Evolutionary conservation across 225 moss, liverwort and hornwort species (phyloP).

Genomic region (Pseudoscleropodium purum): DNA sequence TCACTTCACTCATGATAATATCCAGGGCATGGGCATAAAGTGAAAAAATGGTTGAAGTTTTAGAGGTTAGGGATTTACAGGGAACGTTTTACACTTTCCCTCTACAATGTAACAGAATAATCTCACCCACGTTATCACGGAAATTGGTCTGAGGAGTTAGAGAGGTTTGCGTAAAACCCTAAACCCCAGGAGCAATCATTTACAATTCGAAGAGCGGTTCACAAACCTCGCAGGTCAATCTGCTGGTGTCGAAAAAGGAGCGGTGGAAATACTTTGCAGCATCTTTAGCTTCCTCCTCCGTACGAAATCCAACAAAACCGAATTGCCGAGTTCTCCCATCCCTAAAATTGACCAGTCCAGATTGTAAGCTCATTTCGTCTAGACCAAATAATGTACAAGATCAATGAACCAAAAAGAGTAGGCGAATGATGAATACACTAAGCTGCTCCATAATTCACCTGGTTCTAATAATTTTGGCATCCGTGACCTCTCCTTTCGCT

Average conservation of each 20-base stretch:
- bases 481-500: conserved; percentile 90
- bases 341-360: conserved; percentile 16
- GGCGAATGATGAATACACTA: background rate
- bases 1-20: background rate
- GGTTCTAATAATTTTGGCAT: conserved; percentile 89
- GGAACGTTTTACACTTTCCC: background rate
- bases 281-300: conserved; percentile 70
- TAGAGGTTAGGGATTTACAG: background rate
- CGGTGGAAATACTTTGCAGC: conserved; percentile 79
- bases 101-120: background rate
- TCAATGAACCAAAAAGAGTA: background rate
- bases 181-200: background rate
- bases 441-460: conserved; percentile 18
- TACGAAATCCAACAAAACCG: conserved; percentile 80
- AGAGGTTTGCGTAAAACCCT: background rate
- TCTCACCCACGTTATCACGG: background rate
- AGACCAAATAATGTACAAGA: background rate
- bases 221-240: conserved; percentile 69
- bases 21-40: background rate
- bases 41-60: too few relatives aligned
- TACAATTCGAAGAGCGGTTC: background rate
- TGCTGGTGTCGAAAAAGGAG: conserved; percentile 71
- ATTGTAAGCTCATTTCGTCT: background rate
- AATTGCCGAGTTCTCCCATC: conserved; percentile 83
- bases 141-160: background rate